Evolutionary conservation across 345 rosid genomes (phyloP).

Genomic region (Hibiscus trionum): DNA sequence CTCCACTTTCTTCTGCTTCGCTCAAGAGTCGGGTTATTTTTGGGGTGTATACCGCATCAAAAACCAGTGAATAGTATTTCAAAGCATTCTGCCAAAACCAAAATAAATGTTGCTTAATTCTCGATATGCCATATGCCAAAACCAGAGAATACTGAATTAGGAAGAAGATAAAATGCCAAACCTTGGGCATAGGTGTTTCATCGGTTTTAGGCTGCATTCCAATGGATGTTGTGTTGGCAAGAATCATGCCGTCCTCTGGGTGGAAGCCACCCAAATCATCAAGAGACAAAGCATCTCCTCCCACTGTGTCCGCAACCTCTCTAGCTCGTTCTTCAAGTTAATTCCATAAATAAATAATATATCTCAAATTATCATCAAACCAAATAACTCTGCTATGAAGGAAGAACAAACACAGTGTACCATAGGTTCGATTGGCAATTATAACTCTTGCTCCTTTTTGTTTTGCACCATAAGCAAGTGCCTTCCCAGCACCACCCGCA

Average conservation of each 20-base stretch:
- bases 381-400: background rate
- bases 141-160: too few relatives aligned
- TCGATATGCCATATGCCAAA: too few relatives aligned
- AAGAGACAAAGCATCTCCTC: constrained; percentile 72
- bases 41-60: constrained; percentile 85
- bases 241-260: constrained; percentile 74
- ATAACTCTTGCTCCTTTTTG: constrained; percentile 79
- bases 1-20: constrained; percentile 83
- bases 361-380: constrained; percentile 12
- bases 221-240: constrained; percentile 87
- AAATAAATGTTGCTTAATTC: background rate
- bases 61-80: constrained; percentile 63
- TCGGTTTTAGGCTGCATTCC: constrained; percentile 92
- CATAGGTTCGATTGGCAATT: constrained; percentile 77
- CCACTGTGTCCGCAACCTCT: constrained; percentile 66
- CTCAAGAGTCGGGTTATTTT: constrained; percentile 70
- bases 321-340: constrained; percentile 52
- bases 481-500: constrained; percentile 96
- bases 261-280: constrained; percentile 55
- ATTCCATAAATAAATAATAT: constrained; percentile 12
- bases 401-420: background rate
- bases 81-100: constrained; percentile 47
- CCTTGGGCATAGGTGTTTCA: constrained; percentile 86
- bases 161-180: constrained; percentile 14
- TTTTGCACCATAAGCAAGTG: constrained; percentile 93